phyloP scores from a whole-genome alignment of 1,284 basidiomycete genomes.

The Irpex rosettiformis region DNA sequence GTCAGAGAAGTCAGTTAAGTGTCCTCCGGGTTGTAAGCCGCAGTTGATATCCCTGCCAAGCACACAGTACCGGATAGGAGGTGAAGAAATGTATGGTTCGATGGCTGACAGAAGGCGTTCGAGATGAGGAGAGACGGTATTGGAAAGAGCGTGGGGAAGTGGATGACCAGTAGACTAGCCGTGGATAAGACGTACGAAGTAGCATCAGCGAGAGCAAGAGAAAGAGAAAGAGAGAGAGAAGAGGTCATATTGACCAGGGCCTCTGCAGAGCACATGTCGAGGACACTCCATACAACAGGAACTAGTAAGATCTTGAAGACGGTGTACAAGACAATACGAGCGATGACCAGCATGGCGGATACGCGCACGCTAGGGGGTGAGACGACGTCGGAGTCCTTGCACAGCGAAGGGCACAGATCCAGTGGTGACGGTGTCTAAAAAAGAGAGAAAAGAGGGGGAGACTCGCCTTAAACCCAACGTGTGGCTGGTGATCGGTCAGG shows the following conservation, averaged over 20 bases:
- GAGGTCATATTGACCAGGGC: background rate
- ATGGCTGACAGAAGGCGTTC: background rate
- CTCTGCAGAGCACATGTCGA: constrained; percentile 29
- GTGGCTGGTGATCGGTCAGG: background rate
- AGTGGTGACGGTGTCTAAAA: background rate
- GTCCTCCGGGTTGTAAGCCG: background rate
- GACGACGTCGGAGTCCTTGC: background rate
- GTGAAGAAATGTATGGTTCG: background rate
- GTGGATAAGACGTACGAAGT: background rate
- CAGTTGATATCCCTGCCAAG: background rate
- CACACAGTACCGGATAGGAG: background rate
- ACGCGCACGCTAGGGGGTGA: background rate
- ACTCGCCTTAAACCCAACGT: constrained; percentile 20
- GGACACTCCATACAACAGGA: constrained; percentile 47
- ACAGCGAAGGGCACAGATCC: background rate
- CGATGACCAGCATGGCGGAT: constrained; percentile 22
- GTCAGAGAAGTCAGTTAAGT: background rate
- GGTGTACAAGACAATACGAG: constrained; percentile 46
- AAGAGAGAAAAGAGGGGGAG: background rate
- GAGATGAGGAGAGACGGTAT: background rate
- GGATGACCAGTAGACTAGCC: background rate
- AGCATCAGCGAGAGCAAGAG: background rate
- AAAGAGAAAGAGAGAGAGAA: background rate
- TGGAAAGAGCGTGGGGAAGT: background rate
- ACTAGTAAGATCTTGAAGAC: constrained; percentile 26